Conservation (phyloP, 139 green algal species). For the Coccomyxa sp. region DNA sequence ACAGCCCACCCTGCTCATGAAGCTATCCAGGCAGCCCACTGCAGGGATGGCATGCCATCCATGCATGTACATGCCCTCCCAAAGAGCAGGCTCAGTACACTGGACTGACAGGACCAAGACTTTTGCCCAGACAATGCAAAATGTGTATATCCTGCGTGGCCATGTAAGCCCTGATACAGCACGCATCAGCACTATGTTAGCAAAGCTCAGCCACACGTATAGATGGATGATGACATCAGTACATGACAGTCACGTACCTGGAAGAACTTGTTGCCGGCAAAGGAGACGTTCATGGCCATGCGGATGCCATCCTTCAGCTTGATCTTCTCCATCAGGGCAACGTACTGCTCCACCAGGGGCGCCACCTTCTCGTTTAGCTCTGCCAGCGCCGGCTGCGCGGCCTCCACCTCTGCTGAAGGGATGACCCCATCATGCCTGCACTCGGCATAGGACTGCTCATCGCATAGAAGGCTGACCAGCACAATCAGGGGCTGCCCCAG, state of each 20-base stretch:
- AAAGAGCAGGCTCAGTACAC: no score
- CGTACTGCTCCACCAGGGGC: slow-evolving; percentile 66
- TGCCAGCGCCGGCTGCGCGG: slow-evolving; percentile 18
- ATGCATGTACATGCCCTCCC: no score
- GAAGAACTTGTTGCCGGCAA: slow-evolving; percentile 83
- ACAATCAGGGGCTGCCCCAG: neutral
- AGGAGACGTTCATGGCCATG: slow-evolving; percentile 62
- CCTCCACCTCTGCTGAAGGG: slow-evolving; percentile 12
- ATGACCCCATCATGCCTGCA: slow-evolving; percentile 61
- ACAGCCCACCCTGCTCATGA: slow-evolving; percentile 3
- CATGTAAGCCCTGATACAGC: neutral
- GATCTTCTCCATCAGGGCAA: slow-evolving; percentile 68
- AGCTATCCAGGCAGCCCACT: slow-evolving; percentile 3
- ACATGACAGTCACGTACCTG: slow-evolving; percentile 10
- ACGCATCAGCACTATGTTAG: neutral
- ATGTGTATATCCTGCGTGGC: neutral
- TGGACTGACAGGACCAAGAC: no score
- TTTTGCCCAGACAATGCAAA: neutral
- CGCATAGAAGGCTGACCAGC: neutral
- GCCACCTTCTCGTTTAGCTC: slow-evolving; percentile 50
- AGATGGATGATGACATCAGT: neutral
- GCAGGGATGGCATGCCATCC: no score
- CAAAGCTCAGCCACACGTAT: neutral
- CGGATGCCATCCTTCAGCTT: slow-evolving; percentile 65
- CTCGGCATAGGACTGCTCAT: no score